Evolutionary conservation across 352 stramenopile species (phyloP), one percentile per base, ranked within the genome.

Genomic region (Phytophthora parvispora): DNA sequence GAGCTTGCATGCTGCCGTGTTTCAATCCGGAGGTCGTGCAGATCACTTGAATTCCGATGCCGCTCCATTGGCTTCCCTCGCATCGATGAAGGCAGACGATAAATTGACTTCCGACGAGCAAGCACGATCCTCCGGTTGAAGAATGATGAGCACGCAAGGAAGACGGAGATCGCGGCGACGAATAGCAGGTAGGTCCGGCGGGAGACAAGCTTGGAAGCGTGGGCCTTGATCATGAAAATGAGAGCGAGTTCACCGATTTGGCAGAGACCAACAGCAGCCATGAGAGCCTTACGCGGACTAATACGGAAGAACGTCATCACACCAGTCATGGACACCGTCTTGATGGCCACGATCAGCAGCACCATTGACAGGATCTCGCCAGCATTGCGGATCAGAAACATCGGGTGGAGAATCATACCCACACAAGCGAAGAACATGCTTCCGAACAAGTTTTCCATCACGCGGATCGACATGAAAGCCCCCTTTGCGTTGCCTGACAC

Each of bases 201-300:
- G 2, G 89, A 93, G 1, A 97, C 84, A 38, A 97, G 87, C 58
- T 95, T 83, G 28, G 86, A 92, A 6, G 86, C 80, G 48, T 95
- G 89, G 29, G 89, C 87, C 53, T 97, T 97, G 82, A 95, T 97
- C 83, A 97, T 97, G 62, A 97, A 97, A 69, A 97, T 95, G 25
- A 97, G 80, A 34, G 89, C 86, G 15, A 97, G 69, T 56, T 97
- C 89, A 15, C 89, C 89, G 57, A 97, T 92, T 45, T 97, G 89
- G 42, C 86, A 97, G 15, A 97, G 68, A 18, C 86, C 87, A 3
- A 93, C 72, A 18, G 84, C 86, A 25, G 87, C 89, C 25, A 90
- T 80, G 31, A 97, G 49, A n/a, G 89, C 85, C 31, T 92, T 91
- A 29, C 87, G 74, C 42, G 92, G 83, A 62, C 78, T 90, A 20